Conservation (phyloP, 1,284 basidiomycete genomes). For the Abortiporus biennis region DNA sequence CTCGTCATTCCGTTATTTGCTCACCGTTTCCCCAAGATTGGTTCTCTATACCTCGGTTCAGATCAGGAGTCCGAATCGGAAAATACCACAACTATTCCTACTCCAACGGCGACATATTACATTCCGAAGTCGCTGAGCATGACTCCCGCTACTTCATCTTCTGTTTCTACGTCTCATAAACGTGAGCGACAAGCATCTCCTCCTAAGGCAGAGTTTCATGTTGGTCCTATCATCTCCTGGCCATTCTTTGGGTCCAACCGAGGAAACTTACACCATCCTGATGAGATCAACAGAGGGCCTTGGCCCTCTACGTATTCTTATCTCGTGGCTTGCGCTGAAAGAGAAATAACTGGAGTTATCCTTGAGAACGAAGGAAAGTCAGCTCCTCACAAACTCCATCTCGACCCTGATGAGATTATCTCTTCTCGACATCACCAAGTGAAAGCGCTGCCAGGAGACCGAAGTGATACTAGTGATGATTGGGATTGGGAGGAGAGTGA, state of each 20-base stretch:
- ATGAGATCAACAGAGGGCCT: conserved; percentile 70
- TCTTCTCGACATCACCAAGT: conserved; percentile 64
- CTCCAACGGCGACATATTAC: conserved; percentile 22
- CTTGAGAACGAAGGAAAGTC: conserved; percentile 69
- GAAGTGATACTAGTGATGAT: conserved; percentile 66
- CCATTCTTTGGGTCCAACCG: conserved; percentile 80
- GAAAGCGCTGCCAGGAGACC: conserved; percentile 57
- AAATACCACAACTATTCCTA: conserved; percentile 19
- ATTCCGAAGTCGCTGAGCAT: conserved; percentile 3
- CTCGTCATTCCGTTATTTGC: conserved; percentile 67
- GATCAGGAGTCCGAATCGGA: conserved; percentile 25
- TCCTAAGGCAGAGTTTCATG: conserved; percentile 38
- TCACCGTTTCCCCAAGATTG: conserved; percentile 66
- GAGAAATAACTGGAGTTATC: conserved; percentile 63
- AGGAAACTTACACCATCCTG: conserved; percentile 60
- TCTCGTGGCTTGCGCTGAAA: conserved; percentile 53
- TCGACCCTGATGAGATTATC: conserved; percentile 69
- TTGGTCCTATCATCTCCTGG: conserved; percentile 81
- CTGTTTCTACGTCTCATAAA: background rate
- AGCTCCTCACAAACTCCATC: conserved; percentile 66
- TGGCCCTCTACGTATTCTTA: conserved; percentile 58
- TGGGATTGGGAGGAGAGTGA: conserved; percentile 72
- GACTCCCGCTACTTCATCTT: conserved; percentile 7
- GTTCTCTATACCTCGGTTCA: conserved; percentile 61
- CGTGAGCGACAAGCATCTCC: conserved; percentile 3